Conservation (phyloP, 495 filamentous ascomycete genomes). For the Penicillium ucsense region DNA sequence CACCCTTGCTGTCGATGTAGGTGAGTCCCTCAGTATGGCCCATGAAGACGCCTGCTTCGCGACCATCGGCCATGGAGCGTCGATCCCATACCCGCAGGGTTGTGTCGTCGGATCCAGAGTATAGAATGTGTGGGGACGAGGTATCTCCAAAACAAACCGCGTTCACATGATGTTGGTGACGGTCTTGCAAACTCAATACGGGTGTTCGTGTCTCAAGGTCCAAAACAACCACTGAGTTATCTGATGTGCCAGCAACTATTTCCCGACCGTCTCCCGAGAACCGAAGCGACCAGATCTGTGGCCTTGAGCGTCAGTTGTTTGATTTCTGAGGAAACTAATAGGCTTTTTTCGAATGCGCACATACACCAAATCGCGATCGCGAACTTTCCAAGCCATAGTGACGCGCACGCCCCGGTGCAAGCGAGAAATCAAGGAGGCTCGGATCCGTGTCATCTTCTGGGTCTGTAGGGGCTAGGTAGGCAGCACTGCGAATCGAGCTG, state of each 20-base stretch:
- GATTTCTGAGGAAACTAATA: too few species aligned
- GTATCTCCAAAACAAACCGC: slow-evolving; percentile 92
- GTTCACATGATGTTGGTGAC: slow-evolving; percentile 83
- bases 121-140: slow-evolving; percentile 85
- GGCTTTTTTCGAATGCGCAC: slow-evolving; percentile 3
- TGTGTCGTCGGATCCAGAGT: slow-evolving; percentile 78
- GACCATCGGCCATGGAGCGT: slow-evolving; percentile 74
- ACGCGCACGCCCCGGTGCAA: slow-evolving; percentile 27
- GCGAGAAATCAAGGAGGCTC: slow-evolving; percentile 62
- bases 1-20: slow-evolving; percentile 93
- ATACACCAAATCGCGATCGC: slow-evolving; percentile 42
- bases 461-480: slow-evolving; percentile 80
- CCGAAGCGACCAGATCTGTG: slow-evolving; percentile 76
- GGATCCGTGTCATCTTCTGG: slow-evolving; percentile 72
- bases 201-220: slow-evolving; percentile 73
- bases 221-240: slow-evolving; percentile 78
- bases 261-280: slow-evolving; percentile 91
- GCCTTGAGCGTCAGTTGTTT: too few species aligned
- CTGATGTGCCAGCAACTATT: slow-evolving; percentile 78
- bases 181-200: slow-evolving; percentile 61
- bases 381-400: slow-evolving; percentile 32
- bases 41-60: slow-evolving; percentile 84
- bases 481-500: slow-evolving; percentile 69
- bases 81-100: slow-evolving; percentile 87
- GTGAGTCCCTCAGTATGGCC: slow-evolving; percentile 93